Conservation (phyloP, 2,329 filamentous ascomycete species). For the Cercospora sojina region DNA sequence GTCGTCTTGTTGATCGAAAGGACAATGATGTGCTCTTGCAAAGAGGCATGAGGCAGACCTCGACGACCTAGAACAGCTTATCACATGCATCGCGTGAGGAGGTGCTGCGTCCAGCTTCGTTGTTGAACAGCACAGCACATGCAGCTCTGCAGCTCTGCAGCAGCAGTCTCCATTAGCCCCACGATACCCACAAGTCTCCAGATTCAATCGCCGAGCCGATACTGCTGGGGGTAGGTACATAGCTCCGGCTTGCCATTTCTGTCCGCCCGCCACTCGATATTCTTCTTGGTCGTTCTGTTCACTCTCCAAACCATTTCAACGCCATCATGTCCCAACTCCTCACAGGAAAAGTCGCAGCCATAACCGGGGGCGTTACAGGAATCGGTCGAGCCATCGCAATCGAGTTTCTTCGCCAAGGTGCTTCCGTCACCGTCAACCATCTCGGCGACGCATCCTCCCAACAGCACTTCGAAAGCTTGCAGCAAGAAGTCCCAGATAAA, state of each 20-base stretch:
- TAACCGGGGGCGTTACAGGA: slow-evolving; percentile 81
- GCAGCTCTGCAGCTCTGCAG: not conserved
- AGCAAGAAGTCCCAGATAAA: slow-evolving; percentile 39
- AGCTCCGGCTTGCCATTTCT: not conserved
- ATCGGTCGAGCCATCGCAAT: slow-evolving; percentile 84
- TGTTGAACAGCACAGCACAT: not conserved
- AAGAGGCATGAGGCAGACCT: not conserved
- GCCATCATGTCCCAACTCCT: slow-evolving; percentile 42
- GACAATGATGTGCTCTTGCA: not conserved
- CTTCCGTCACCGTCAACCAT: slow-evolving; percentile 77
- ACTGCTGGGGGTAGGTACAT: not conserved
- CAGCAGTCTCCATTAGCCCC: not conserved
- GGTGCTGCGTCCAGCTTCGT: not conserved
- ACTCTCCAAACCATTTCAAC: not conserved
- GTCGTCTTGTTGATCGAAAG: not conserved
- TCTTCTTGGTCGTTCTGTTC: not conserved
- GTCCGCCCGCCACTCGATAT: not conserved
- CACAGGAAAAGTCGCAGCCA: slow-evolving; percentile 72
- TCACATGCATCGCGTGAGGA: not conserved
- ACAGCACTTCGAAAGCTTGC: slow-evolving; percentile 50
- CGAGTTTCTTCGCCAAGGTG: slow-evolving; percentile 73
- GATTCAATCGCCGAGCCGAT: not conserved
- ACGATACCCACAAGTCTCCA: not conserved
- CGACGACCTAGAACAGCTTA: not conserved
- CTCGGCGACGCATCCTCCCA: slow-evolving; percentile 57